Conservation (phyloP, 2,329 filamentous ascomycete genomes). For the Trichoderma simmonsii region DNA sequence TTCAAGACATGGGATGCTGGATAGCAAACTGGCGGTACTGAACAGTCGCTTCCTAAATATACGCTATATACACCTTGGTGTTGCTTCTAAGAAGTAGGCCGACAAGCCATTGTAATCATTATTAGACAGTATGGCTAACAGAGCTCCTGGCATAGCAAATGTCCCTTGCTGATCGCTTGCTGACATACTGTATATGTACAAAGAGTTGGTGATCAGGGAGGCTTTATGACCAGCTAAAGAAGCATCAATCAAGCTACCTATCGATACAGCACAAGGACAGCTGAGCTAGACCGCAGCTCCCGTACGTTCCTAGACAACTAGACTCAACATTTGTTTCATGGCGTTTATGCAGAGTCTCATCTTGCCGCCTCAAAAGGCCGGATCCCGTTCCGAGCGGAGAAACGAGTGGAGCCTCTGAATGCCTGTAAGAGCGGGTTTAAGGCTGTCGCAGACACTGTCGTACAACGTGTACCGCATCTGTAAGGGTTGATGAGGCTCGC, state of each 20-base stretch:
- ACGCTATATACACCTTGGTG: background rate
- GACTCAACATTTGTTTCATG: background rate
- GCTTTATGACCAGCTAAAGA: background rate
- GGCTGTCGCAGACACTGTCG: background rate
- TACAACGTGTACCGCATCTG: background rate
- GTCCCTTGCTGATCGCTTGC: background rate
- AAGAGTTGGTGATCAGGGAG: background rate
- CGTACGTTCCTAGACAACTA: background rate
- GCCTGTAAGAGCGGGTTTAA: background rate
- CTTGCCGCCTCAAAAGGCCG: slow-evolving; percentile 3
- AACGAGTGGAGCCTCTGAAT: background rate
- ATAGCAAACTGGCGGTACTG: no score
- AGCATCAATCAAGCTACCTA: background rate
- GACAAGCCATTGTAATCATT: background rate
- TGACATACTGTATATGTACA: background rate
- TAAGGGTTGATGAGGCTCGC: background rate
- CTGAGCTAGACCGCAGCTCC: background rate
- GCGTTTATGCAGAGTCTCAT: background rate
- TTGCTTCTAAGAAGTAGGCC: background rate
- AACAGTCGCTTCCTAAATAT: no score
- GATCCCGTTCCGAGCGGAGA: slow-evolving; percentile 7
- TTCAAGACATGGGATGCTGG: no score
- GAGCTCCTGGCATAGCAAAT: background rate
- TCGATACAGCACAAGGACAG: background rate
- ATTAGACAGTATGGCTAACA: background rate